Conservation (phyloP, 164 flowering plant species). For the Piper betle region DNA sequence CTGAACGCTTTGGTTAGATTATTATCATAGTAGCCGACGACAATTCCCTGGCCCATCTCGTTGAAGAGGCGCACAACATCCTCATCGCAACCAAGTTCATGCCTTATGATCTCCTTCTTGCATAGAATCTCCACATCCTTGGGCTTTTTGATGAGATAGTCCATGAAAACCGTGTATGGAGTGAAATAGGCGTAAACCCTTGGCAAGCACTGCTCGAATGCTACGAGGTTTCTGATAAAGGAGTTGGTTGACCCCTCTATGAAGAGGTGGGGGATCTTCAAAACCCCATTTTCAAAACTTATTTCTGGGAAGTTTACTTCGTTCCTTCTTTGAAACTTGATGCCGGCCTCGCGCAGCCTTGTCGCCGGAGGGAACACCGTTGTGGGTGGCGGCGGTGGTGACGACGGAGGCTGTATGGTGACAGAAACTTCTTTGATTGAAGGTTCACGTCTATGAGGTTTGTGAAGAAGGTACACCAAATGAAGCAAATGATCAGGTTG, state of each 20-base stretch:
- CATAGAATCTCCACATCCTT: conserved; percentile 1
- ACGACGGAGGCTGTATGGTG: background rate
- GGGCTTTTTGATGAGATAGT: background rate
- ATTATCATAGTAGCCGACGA: background rate
- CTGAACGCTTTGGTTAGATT: background rate
- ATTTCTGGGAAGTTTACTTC: background rate
- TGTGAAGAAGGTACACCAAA: background rate
- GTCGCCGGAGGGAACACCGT: background rate
- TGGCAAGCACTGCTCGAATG: conserved; percentile 1
- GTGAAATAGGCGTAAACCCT: background rate
- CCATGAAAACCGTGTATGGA: conserved; percentile 2
- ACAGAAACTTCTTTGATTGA: background rate
- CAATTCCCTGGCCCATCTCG: background rate
- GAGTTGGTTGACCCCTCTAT: background rate
- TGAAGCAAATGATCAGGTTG: background rate
- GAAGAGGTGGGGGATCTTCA: conserved; percentile 3
- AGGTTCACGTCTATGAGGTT: too few relatives aligned
- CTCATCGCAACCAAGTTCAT: background rate
- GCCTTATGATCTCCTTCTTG: background rate
- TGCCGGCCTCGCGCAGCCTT: conserved; percentile 3
- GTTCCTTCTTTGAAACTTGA: background rate
- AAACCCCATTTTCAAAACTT: background rate
- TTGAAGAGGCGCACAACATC: conserved; percentile 6
- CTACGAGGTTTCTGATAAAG: conserved; percentile 2
- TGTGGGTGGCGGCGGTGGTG: background rate